Conservation (phyloP, 2,329 filamentous ascomycete species). For the Stemphylium vesicarium region DNA sequence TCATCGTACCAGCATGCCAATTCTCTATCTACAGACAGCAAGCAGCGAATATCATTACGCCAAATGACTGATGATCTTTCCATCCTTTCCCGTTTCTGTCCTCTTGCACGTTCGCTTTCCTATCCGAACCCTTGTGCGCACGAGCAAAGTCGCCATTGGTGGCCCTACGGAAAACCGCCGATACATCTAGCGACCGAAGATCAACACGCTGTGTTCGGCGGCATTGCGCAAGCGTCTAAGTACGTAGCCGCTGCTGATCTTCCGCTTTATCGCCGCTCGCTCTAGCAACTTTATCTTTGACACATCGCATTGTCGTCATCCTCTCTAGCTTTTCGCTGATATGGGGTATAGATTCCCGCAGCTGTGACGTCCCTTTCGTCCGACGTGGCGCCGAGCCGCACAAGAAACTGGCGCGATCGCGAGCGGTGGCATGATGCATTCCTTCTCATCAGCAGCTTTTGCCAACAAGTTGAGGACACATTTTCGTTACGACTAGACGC, state of each 20-base stretch:
- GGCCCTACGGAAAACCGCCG: conserved; percentile 7
- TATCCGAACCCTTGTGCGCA: background rate
- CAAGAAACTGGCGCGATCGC: background rate
- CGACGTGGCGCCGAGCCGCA: conserved; percentile 12
- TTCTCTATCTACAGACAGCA: background rate
- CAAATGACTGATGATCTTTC: conserved; percentile 1
- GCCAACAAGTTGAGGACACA: background rate
- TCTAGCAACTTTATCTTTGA: conserved; percentile 1
- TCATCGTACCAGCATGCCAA: conserved; percentile 4
- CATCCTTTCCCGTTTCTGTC: background rate
- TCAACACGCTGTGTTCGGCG: background rate
- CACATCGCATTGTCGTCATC: conserved; percentile 1
- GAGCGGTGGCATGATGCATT: background rate
- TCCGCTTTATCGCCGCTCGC: conserved; percentile 5
- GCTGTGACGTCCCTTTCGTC: conserved; percentile 3
- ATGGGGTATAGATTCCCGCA: conserved; percentile 4
- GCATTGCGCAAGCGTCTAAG: conserved; percentile 9
- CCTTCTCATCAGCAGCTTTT: background rate
- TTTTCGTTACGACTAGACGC: background rate
- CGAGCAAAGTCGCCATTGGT: conserved; percentile 6
- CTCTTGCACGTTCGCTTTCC: background rate
- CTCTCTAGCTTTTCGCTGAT: background rate
- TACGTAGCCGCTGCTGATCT: conserved; percentile 6
- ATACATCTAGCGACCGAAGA: background rate
- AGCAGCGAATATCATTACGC: conserved; percentile 1